A percentile compares a stretch with the other conserved stretches of the same genome.
phyloP scores from a whole-genome alignment of 2,329 filamentous ascomycete species.

The Colletotrichum plurivorum region DNA sequence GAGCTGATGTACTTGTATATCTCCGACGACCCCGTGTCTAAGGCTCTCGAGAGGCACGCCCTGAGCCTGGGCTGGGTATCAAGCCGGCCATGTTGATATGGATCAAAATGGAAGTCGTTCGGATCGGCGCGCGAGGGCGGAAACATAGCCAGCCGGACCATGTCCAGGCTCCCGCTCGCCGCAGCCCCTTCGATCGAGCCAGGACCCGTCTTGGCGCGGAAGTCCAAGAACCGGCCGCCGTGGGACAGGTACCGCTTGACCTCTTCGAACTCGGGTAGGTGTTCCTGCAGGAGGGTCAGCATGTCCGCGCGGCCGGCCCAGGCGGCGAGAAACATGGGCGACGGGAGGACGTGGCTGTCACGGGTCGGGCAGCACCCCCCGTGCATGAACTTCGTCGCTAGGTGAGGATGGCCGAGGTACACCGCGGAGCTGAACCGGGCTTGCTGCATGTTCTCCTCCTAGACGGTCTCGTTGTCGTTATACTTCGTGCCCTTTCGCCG shows the following conservation, averaged over 20 bases:
- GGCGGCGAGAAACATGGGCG: neutral
- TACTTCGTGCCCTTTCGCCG: neutral
- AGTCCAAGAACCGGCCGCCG: neutral
- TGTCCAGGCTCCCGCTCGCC: neutral
- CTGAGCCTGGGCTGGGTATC: neutral
- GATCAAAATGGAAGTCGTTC: neutral
- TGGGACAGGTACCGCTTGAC: neutral
- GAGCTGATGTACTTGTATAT: neutral
- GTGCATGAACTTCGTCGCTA: neutral
- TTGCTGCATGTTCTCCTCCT: neutral
- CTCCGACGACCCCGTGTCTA: neutral
- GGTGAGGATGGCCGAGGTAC: neutral
- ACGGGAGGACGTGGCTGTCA: neutral
- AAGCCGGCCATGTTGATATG: neutral
- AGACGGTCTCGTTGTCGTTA: neutral
- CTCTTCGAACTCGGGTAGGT: neutral
- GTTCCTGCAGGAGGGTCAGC: neutral
- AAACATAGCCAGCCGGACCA: neutral
- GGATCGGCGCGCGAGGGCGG: neutral
- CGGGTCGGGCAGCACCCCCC: neutral
- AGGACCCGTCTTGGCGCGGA: neutral
- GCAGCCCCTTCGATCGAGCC: neutral
- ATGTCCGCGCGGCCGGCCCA: neutral
- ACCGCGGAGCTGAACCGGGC: neutral
- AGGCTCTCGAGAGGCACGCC: too few species aligned